These are phyloP conservation scores for Eragrostis curvula DNA, from an alignment of 176 grass and related monocot genomes.

Conservation along the genomic window DNA sequence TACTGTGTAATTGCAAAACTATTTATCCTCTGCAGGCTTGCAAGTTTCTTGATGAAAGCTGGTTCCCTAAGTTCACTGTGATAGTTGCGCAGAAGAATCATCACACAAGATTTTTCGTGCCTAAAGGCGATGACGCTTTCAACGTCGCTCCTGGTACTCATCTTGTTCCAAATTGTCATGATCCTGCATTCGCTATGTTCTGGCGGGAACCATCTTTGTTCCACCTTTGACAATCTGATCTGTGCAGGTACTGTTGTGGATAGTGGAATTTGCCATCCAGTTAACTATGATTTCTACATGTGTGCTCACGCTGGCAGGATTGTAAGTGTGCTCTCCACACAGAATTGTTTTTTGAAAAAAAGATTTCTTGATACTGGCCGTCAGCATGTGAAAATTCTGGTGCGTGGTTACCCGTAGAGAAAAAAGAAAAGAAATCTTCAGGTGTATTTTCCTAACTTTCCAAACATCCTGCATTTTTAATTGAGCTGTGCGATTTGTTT, in stretches of 20 bases:
- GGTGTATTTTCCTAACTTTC: too few species aligned
- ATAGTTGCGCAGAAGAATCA: conserved; percentile 79
- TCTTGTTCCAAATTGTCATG: neutral
- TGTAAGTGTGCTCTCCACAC: conserved; percentile 20
- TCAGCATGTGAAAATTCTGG: too few species aligned
- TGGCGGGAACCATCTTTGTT: neutral
- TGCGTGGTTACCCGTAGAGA: too few species aligned
- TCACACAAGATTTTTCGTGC: conserved; percentile 68
- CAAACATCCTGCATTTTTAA: too few species aligned
- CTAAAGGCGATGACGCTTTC: neutral
- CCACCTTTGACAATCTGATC: neutral
- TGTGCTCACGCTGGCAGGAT: conserved; percentile 60
- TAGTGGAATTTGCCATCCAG: conserved; percentile 61
- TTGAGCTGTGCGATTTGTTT: neutral
- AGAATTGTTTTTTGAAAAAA: too few species aligned
- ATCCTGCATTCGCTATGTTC: neutral
- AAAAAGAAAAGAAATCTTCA: too few species aligned
- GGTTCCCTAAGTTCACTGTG: conserved; percentile 63
- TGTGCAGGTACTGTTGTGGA: conserved; percentile 67
- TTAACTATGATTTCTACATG: conserved; percentile 73
- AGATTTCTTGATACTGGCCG: too few species aligned
- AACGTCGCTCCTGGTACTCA: conserved; percentile 59
- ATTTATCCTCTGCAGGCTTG: conserved; percentile 40
- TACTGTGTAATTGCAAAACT: too few species aligned
- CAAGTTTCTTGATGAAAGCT: conserved; percentile 42